A percentile compares a stretch with the other conserved stretches of the same genome.
These are phyloP conservation scores for Flaveria robusta DNA, from an alignment of 129 eudicot species.

Conservation along the genomic window DNA sequence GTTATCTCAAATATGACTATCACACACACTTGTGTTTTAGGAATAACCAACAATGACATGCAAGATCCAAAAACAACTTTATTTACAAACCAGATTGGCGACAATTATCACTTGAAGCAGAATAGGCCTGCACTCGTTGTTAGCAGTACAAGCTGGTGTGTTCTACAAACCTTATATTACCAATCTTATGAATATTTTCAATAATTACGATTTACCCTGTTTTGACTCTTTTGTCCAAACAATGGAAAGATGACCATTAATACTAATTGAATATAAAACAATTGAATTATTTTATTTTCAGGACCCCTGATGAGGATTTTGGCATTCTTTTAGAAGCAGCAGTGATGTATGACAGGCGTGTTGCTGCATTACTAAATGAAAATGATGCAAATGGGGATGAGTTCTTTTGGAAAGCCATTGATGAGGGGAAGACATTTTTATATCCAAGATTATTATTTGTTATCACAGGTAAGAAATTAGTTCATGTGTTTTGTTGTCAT, in stretches of 20 bases:
- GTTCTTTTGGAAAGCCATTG: conserved; percentile 57
- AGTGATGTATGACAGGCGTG: conserved; percentile 90
- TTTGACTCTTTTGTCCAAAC: conserved; percentile 5
- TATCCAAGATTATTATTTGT: conserved; percentile 84
- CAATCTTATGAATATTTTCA: background rate
- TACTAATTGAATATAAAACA: background rate
- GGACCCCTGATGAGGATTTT: conserved; percentile 99
- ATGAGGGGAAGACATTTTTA: conserved; percentile 55
- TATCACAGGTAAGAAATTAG: conserved; percentile 67
- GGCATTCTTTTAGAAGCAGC: conserved; percentile 95
- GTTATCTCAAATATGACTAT: conserved; percentile 15
- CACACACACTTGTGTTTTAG: conserved; percentile 29
- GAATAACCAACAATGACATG: conserved; percentile 33
- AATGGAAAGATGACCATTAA: background rate
- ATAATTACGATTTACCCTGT: background rate
- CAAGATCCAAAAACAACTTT: conserved; percentile 51
- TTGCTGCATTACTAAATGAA: conserved; percentile 81
- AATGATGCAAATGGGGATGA: conserved; percentile 69
- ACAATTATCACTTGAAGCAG: conserved; percentile 54
- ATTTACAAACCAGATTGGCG: conserved; percentile 60
- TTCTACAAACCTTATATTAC: conserved; percentile 20
- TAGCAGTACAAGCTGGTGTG: conserved; percentile 99
- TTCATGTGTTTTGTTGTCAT: background rate
- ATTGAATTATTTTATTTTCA: conserved; percentile 29
- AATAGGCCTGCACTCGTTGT: conserved; percentile 88